A percentile compares a stretch with the other conserved stretches of the same genome.
Evolutionary conservation across 148 eudicot species (phyloP).

Genomic region (Rhododendron ferrugineum): DNA sequence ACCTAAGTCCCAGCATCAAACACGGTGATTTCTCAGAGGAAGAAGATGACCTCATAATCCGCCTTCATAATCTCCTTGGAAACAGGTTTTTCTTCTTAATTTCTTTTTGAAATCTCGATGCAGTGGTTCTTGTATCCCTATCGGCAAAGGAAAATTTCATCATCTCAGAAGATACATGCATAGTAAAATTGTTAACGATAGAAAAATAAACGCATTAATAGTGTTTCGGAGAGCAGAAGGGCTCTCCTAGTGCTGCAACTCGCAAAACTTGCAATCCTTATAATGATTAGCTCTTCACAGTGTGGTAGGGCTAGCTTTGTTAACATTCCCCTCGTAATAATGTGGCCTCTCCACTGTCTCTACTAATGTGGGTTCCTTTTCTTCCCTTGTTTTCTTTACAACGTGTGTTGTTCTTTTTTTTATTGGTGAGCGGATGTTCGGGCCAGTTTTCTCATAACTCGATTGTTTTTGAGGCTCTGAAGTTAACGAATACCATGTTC

Average conservation of each 20-base stretch:
- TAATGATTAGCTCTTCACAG: background rate
- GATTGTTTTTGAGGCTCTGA: too few species aligned
- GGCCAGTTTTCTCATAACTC: too few species aligned
- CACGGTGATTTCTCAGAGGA: slow-evolving; percentile 23
- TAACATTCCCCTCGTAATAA: background rate
- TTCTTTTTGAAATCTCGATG: background rate
- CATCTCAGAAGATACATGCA: background rate
- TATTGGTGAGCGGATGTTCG: background rate
- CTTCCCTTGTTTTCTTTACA: background rate
- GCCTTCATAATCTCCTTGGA: slow-evolving; percentile 30
- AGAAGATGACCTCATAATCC: slow-evolving; percentile 29
- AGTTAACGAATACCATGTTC: too few species aligned
- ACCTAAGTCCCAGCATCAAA: slow-evolving; percentile 21
- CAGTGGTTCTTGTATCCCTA: background rate
- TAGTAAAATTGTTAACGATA: background rate
- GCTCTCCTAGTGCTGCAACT: background rate
- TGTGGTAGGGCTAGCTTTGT: background rate
- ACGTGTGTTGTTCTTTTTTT: background rate
- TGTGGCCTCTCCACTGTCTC: background rate
- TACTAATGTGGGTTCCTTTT: background rate
- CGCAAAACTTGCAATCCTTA: background rate
- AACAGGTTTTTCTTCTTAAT: slow-evolving; percentile 14
- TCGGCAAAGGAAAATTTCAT: background rate
- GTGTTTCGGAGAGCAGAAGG: background rate
- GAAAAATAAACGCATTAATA: background rate